phyloP scores from a whole-genome alignment of 306 rosid genomes.

The Benincasa hispida region DNA sequence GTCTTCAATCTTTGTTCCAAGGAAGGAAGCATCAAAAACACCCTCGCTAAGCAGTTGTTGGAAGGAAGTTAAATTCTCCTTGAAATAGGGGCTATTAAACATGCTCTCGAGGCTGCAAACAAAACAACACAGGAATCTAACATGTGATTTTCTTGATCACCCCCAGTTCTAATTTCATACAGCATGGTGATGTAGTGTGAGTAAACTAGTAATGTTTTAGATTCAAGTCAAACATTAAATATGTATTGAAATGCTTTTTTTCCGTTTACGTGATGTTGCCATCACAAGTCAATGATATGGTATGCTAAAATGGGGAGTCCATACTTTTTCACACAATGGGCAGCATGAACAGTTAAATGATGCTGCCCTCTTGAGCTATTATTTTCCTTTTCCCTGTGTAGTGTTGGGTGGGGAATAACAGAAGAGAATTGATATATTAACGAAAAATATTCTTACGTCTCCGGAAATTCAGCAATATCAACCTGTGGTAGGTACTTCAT shows the following conservation, averaged over 20 bases:
- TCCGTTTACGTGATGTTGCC: background rate
- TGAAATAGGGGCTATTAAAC: slow-evolving; percentile 71
- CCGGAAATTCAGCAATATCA: slow-evolving; percentile 62
- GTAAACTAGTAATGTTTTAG: background rate
- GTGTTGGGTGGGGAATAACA: background rate
- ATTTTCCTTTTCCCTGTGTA: background rate
- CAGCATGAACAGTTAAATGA: background rate
- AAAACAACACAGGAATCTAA: slow-evolving; percentile 18
- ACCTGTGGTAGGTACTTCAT: slow-evolving; percentile 63
- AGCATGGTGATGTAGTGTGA: background rate
- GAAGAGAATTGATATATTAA: background rate
- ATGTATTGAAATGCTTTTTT: background rate
- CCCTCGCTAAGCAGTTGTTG: slow-evolving; percentile 93
- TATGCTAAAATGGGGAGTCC: background rate
- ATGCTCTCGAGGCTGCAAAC: slow-evolving; percentile 64
- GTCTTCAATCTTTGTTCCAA: slow-evolving; percentile 64
- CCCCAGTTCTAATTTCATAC: background rate
- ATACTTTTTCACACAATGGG: background rate
- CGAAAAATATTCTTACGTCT: slow-evolving; percentile 43
- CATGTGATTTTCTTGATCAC: slow-evolving; percentile 1
- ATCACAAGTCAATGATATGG: background rate
- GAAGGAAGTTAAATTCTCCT: slow-evolving; percentile 62
- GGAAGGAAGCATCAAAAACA: slow-evolving; percentile 58
- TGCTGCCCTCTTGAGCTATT: background rate
- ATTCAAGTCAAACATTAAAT: background rate